These are phyloP conservation scores for Colletotrichum incanum DNA, from an alignment of 2,329 filamentous ascomycete species.

Conservation along the genomic window DNA sequence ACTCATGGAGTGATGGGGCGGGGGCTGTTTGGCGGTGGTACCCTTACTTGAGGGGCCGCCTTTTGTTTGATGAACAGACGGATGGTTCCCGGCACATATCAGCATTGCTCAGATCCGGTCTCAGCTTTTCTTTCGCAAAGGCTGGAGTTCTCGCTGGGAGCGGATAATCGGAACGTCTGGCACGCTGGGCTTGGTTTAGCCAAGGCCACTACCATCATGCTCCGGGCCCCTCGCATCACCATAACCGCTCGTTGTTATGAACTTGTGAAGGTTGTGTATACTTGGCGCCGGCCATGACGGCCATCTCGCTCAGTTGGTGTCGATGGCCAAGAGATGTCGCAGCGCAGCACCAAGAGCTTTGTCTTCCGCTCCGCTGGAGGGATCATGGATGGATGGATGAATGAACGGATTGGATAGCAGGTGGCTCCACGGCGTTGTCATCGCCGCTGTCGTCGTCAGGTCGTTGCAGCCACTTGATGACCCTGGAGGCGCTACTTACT, in stretches of 20 bases:
- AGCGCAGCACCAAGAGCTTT: neutral
- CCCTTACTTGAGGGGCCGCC: neutral
- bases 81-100: constrained; percentile 1
- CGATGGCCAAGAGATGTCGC: neutral
- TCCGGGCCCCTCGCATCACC: neutral
- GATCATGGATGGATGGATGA: neutral
- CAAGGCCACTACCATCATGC: constrained; percentile 28
- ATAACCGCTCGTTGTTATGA: neutral
- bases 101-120: constrained; percentile 24
- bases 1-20: neutral
- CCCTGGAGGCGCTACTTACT: neutral
- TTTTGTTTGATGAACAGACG: constrained; percentile 13
- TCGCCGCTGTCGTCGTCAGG: constrained; percentile 3
- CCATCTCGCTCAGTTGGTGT: neutral
- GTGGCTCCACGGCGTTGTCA: neutral
- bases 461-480: constrained; percentile 6
- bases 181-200: constrained; percentile 35
- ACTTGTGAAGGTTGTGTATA: neutral
- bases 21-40: neutral
- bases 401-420: neutral
- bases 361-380: neutral
- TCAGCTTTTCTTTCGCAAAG: constrained; percentile 4
- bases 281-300: neutral
- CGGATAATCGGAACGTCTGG: constrained; percentile 37
- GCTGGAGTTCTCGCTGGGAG: constrained; percentile 29